A percentile compares a stretch with the other conserved stretches of the same genome.
Conservation (phyloP, 345 rosid genomes). For the Rhodamnia argentea region DNA sequence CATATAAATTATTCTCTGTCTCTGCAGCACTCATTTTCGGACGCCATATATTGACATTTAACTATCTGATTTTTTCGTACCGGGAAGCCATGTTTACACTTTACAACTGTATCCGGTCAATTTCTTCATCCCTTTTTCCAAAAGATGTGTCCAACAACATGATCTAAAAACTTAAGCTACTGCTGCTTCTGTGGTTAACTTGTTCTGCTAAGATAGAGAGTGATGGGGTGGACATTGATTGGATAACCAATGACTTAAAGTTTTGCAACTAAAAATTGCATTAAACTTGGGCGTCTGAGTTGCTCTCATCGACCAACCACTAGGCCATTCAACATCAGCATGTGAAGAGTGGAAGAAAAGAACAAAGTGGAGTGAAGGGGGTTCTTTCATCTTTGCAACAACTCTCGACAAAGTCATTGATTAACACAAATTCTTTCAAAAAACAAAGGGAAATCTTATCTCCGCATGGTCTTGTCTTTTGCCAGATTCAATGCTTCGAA, state of each 20-base stretch:
- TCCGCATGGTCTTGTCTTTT: not conserved
- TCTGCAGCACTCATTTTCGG: not conserved
- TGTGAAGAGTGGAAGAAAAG: not conserved
- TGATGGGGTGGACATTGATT: not conserved
- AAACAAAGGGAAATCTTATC: not conserved
- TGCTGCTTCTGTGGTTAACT: not conserved
- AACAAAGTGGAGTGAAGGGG: not conserved
- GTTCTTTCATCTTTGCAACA: not conserved
- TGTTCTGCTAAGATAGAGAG: not conserved
- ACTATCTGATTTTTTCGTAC: not conserved
- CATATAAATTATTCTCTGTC: not conserved
- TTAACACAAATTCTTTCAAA: not conserved
- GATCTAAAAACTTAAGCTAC: not conserved
- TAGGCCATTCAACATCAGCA: not conserved
- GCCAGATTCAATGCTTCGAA: not conserved
- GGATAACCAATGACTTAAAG: not conserved
- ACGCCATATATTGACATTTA: not conserved
- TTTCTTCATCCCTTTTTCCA: not conserved
- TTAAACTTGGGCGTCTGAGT: not conserved
- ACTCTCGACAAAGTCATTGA: not conserved
- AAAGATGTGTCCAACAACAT: not conserved
- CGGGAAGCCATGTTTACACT: not conserved
- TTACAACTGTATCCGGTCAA: not conserved
- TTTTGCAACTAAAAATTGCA: not conserved
- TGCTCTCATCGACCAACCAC: not conserved